Base-by-base conservation (phyloP, 257 asterid genomes). In the Echites panduratus region DNA sequence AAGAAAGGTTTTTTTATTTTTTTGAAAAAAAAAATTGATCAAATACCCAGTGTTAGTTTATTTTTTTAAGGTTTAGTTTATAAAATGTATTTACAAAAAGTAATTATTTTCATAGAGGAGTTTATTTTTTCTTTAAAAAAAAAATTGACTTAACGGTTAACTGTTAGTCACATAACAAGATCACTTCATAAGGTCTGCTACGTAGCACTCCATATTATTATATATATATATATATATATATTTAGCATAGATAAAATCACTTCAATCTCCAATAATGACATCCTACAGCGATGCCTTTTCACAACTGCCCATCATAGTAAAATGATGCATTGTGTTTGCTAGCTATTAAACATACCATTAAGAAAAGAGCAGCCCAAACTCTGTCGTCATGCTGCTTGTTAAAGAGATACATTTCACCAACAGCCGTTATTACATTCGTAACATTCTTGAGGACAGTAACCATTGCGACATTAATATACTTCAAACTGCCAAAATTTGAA, bases 401-500 rank as follows among this genome's bases (percentile, higher is more conserved):
- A 88, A 94, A 91, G 50, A 94, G 71, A 86, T 94, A 90, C 92
- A 94, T 94, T 82, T 94, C 99, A 69, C 99, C 99, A 66, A 90
- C 86, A 73, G 97, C 99, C 69, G 99, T 94, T 14, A 94, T 89
- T 86, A 91, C 99, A 81, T 94, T 94, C 66, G 99, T 91, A 56
- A 89, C 93, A 74, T 94, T 94, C 97, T 94, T 94, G 83, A 94
- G 85, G 88, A 91, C 96, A n/a, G 99, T 94, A 73, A 94, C 98
- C 99, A 94, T 94, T 70, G 99, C 98, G 64, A 94, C 97, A 26
- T 94, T 91, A 70, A 94, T 91, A 86, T 94, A 89, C 74, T 85
- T 87, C 70, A 94, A 83, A 82, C 99, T 94, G 94, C 89, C 75
- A 75, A 52, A 70, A 48, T 49, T 56, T 32, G 13, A 17, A 67